These are phyloP conservation scores for Nakaseomyces delphensis DNA, from an alignment of 1,139 yeast genomes.

Conservation along the genomic window DNA sequence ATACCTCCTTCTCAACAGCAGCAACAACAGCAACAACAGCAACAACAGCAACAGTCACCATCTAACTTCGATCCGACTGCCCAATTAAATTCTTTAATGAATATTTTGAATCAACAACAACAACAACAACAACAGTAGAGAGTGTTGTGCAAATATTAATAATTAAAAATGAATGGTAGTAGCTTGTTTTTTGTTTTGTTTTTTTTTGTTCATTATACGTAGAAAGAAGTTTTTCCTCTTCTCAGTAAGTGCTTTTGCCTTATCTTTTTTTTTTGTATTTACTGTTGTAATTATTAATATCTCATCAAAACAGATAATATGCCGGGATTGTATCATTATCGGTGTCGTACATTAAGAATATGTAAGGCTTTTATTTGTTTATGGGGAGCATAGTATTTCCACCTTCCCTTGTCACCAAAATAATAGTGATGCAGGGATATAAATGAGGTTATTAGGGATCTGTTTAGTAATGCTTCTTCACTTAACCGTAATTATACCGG, in stretches of 20 bases:
- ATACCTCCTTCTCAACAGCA: slow-evolving; percentile 15
- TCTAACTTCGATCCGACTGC: slow-evolving; percentile 33
- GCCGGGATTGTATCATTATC: not conserved
- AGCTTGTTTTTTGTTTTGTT: not conserved
- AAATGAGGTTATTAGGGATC: too few relatives aligned
- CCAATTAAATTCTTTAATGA: slow-evolving; percentile 35
- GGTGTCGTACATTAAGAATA: not conserved
- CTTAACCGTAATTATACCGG: too few relatives aligned
- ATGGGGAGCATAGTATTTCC: too few relatives aligned
- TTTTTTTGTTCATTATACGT: slow-evolving; percentile 2
- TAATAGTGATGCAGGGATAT: too few relatives aligned
- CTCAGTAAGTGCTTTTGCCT: not conserved
- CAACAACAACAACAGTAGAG: slow-evolving; percentile 12
- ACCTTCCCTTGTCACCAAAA: too few relatives aligned
- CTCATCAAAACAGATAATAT: too few relatives aligned
- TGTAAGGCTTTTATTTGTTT: not conserved
- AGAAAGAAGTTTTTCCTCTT: not conserved
- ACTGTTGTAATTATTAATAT: slow-evolving; percentile 3
- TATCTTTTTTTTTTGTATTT: not conserved
- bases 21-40: slow-evolving; percentile 13
- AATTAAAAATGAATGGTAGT: not conserved
- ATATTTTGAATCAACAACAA: slow-evolving; percentile 34
- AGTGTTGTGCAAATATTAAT: not conserved
- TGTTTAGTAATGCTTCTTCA: too few relatives aligned
- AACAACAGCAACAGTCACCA: slow-evolving; percentile 11